Conservation (phyloP, 106 monocot species). For the Allium cepa region DNA sequence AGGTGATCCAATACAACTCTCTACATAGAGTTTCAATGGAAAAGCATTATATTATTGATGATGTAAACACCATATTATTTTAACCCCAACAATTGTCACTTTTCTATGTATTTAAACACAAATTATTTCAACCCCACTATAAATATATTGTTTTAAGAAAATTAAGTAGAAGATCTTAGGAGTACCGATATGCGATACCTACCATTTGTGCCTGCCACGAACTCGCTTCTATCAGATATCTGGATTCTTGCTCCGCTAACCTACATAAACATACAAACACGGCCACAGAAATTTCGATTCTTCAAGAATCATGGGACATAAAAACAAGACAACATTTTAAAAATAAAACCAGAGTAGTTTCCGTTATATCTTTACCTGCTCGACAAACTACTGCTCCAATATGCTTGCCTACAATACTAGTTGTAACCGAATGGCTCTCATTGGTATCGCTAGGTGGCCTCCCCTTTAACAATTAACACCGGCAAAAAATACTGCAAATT, state of each 20-base stretch:
- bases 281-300: too few species aligned
- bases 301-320: too few species aligned
- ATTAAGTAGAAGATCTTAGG: too few species aligned
- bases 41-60: too few species aligned
- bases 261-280: conserved; percentile 19
- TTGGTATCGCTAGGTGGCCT: conserved; percentile 30
- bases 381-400: conserved; percentile 95
- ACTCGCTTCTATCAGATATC: conserved; percentile 98
- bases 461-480: conserved; percentile 26
- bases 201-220: conserved; percentile 78
- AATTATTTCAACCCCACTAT: too few species aligned
- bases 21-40: too few species aligned
- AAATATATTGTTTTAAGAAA: too few species aligned
- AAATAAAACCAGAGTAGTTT: conserved; percentile 73
- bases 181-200: conserved; percentile 30
- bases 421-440: conserved; percentile 61
- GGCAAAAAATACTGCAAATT: too few species aligned
- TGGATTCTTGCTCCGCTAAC: conserved; percentile 81
- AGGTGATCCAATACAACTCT: too few species aligned
- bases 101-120: conserved; percentile 25
- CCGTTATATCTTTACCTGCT: conserved; percentile 85
- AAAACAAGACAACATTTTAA: not conserved
- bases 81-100: conserved; percentile 61
- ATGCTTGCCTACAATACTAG: conserved; percentile 92
- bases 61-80: too few species aligned